Evolutionary conservation across 2,329 filamentous ascomycete species (phyloP).

Genomic region (Xylariomycetidae sp.): DNA sequence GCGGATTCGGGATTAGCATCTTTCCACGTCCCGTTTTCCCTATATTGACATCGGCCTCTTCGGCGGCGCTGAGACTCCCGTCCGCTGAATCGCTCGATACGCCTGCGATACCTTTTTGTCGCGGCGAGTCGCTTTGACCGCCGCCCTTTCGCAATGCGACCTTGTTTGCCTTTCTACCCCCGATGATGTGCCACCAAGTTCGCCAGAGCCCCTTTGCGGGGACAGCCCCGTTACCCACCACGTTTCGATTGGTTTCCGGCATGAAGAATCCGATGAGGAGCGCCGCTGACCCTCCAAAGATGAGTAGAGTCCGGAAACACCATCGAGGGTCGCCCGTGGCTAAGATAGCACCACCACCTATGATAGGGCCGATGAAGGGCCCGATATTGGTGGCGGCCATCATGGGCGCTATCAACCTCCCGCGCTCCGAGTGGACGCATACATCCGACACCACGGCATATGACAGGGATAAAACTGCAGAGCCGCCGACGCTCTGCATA

Average conservation of each 20-base stretch:
- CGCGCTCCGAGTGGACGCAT: conserved; percentile 4
- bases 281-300: conserved; percentile 3
- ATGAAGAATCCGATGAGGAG: conserved; percentile 6
- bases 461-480: conserved; percentile 1
- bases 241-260: conserved; percentile 8
- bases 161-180: not conserved
- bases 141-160: not conserved
- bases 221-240: conserved; percentile 11
- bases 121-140: not conserved
- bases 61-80: not conserved
- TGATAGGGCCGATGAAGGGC: conserved; percentile 7
- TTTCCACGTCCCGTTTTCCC: conserved; percentile 5
- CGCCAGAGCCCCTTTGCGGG: conserved; percentile 7
- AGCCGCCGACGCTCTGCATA: conserved; percentile 9
- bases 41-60: conserved; percentile 1
- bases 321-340: conserved; percentile 4
- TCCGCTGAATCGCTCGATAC: no score
- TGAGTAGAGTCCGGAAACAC: conserved; percentile 8
- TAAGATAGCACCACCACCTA: conserved; percentile 7
- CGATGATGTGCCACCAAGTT: conserved; percentile 7
- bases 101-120: not conserved
- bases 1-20: conserved; percentile 4
- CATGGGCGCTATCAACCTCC: conserved; percentile 8
- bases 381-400: conserved; percentile 5
- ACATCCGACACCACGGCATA: conserved; percentile 11